Conservation (phyloP, 495 filamentous ascomycete genomes). For the Penicillium subrubescens region DNA sequence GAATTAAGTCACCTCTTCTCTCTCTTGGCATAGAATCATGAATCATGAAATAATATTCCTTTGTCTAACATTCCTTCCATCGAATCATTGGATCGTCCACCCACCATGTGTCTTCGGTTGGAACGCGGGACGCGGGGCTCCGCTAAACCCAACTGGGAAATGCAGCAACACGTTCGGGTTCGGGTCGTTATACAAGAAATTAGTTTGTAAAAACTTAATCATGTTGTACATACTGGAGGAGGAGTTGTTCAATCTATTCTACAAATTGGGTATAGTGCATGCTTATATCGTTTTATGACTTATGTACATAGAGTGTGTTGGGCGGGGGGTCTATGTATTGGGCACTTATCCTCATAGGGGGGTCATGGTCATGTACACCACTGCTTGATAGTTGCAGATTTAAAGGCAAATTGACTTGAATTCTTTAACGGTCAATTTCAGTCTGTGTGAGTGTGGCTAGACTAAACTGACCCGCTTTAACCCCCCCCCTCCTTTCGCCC, state of each 20-base stretch:
- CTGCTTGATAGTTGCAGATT: background rate
- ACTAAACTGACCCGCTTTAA: constrained; percentile 21
- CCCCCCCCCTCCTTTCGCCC: constrained; percentile 20
- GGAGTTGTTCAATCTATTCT: background rate
- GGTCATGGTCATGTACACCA: background rate
- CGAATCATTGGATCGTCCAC: background rate
- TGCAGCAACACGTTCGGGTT: background rate
- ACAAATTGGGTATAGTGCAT: background rate
- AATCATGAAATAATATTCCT: background rate
- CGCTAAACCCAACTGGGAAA: constrained; percentile 23
- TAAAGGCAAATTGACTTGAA: background rate
- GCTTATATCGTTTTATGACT: background rate
- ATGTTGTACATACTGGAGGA: background rate
- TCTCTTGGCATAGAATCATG: background rate
- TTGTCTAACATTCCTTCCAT: background rate
- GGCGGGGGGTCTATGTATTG: background rate
- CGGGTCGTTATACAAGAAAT: background rate
- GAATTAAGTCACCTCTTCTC: background rate
- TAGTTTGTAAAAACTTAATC: background rate
- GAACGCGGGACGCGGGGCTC: constrained; percentile 21
- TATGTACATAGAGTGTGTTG: background rate
- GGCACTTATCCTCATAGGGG: background rate
- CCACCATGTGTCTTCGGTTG: constrained; percentile 1
- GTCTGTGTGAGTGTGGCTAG: background rate
- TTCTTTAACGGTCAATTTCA: background rate